A percentile compares a stretch with the other conserved stretches of the same genome.
Conservation (phyloP, 768 basidiomycete genomes). For the Auricularia heimuer region DNA sequence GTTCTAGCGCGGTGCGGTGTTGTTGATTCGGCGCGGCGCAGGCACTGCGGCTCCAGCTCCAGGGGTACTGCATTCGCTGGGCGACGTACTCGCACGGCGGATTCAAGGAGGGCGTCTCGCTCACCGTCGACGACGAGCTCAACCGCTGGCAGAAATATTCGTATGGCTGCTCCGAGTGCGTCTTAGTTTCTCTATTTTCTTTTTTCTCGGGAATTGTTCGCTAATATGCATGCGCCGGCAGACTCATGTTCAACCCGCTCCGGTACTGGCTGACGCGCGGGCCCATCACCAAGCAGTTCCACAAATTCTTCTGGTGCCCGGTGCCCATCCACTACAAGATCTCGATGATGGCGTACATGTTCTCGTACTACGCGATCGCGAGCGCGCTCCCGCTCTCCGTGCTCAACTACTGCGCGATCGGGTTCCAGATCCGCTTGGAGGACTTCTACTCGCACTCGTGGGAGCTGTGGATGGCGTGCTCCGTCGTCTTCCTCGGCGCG, state of each 20-base stretch:
- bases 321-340: slow-evolving; percentile 80
- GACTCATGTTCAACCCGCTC: slow-evolving; percentile 77
- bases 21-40: neutral
- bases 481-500: slow-evolving; percentile 41
- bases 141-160: slow-evolving; percentile 90
- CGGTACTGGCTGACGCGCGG: slow-evolving; percentile 68
- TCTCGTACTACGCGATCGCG: slow-evolving; percentile 53
- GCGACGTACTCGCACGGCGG: slow-evolving; percentile 76
- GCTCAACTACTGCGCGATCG: slow-evolving; percentile 62
- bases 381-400: slow-evolving; percentile 51
- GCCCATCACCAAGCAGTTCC: slow-evolving; percentile 75
- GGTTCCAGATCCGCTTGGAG: slow-evolving; percentile 50
- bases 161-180: slow-evolving; percentile 31
- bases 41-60: slow-evolving; percentile 52
- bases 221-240: slow-evolving; percentile 12
- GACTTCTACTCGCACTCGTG: slow-evolving; percentile 64
- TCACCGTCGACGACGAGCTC: slow-evolving; percentile 84
- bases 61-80: slow-evolving; percentile 71
- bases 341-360: slow-evolving; percentile 51
- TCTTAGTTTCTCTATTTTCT: neutral
- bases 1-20: no score
- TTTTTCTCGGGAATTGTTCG: slow-evolving; percentile 7
- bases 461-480: slow-evolving; percentile 66
- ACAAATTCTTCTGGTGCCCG: slow-evolving; percentile 62
- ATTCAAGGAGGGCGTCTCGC: slow-evolving; percentile 86